Base-by-base conservation (phyloP, 164 flowering plant species). In the Sextonia rubra region DNA sequence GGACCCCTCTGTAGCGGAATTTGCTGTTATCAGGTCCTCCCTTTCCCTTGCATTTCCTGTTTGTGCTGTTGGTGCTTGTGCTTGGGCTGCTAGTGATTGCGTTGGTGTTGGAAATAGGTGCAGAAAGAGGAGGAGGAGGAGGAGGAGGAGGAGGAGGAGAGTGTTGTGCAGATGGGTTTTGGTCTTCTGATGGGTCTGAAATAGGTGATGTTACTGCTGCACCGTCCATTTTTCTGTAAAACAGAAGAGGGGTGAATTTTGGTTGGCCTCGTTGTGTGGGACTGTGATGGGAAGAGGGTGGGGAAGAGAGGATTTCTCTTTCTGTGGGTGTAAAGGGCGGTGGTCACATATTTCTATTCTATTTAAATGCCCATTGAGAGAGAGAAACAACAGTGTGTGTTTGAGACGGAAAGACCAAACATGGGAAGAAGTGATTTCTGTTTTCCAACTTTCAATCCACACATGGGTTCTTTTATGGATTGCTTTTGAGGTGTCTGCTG, bases 1-100 rank as follows among this genome's bases (percentile, higher is more conserved):
- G 77, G 25, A 94, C 98, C 0, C 98, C 98, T 37, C 94, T 78
- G 79, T 89, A 94, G 24, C 89, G 75, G 82, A 90, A 94, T 82
- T 90, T 92, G 80, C 68, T 78, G 79, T 94, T 94, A 60, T 94
- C 98, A 4, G 98, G 97, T 0, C 98, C 98, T 2, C 98, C 98
- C 75, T 89, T 91, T 56, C 93, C 91, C 70, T 85, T 89, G 68
- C 88, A 76, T 73, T 77, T 83, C 74, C 80, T 82, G 64, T 72
- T 75, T 55, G 22, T 67, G 24, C 47, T 75, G 12, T 32, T 52
- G 60, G 60, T 60, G 71, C 8, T 69, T 44, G 6, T 23, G 66
- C 37, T 72, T 70, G 68, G 66, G 69, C 26, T 69, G 49, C 60
- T 23, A 74, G 23, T 63, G 78, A 7, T 58, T 5, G 62, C 48